Evolutionary conservation across 495 filamentous ascomycete genomes (phyloP).

Genomic region (Aspergillus mulundensis): DNA sequence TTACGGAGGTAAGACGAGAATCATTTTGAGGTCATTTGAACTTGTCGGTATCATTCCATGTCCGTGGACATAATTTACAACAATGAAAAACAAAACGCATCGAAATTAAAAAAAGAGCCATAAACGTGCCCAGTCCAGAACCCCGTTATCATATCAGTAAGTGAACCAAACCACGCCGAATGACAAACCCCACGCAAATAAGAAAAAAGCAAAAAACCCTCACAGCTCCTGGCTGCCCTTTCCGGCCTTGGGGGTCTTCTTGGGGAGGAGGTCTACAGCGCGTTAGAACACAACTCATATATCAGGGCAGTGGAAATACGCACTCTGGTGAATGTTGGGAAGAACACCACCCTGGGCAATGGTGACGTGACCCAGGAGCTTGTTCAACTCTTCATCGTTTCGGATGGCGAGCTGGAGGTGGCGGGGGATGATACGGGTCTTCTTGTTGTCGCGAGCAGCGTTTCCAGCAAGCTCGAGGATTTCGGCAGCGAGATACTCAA

Average conservation of each 20-base stretch:
- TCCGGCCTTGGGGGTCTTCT: conserved; percentile 93
- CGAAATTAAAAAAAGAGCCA: conserved; percentile 65
- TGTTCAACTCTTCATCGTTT: conserved; percentile 99
- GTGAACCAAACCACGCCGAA: conserved; percentile 59
- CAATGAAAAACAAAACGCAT: conserved; percentile 66
- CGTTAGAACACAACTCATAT: conserved; percentile 37
- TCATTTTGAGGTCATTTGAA: conserved; percentile 12
- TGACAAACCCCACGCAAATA: conserved; percentile 49
- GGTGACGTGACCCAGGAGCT: conserved; percentile 97
- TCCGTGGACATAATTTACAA: conserved; percentile 91
- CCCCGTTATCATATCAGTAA: conserved; percentile 83
- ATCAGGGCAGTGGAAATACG: conserved; percentile 31
- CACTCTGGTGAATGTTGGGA: conserved; percentile 98
- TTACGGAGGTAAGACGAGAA: background rate
- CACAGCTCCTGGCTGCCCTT: conserved; percentile 93
- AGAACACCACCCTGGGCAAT: conserved; percentile 99
- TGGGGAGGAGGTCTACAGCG: conserved; percentile 80
- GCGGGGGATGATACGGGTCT: conserved; percentile 99
- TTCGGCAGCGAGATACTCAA: conserved; percentile 97
- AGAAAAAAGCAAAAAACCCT: conserved; percentile 40
- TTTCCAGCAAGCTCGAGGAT: conserved; percentile 99
- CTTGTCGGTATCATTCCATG: conserved; percentile 53
- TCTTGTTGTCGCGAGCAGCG: conserved; percentile 99
- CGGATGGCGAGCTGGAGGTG: conserved; percentile 99
- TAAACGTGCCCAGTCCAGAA: conserved; percentile 74